These are phyloP conservation scores for Vachellia pachyceras DNA, from an alignment of 306 rosid species.

Conservation along the genomic window DNA sequence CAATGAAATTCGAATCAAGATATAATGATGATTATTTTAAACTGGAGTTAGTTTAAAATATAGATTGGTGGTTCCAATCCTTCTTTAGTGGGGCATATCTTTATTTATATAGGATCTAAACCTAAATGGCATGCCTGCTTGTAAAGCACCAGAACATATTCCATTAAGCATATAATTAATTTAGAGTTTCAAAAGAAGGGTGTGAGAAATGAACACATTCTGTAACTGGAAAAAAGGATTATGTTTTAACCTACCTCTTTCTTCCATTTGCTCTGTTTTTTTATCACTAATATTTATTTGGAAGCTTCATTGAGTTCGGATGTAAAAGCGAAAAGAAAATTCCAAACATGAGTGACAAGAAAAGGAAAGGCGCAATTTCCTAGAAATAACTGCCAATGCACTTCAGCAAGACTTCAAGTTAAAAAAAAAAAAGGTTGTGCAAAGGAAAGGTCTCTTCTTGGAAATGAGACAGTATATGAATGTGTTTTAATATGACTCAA, in stretches of 20 bases:
- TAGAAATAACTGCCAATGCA: not conserved
- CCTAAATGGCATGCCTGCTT: not conserved
- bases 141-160: not conserved
- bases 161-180: too few species aligned
- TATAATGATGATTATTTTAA: not conserved
- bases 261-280: not conserved
- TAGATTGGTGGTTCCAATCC: not conserved
- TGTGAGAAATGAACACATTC: not conserved
- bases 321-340: not conserved
- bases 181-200: not conserved
- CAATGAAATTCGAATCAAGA: not conserved
- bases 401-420: not conserved
- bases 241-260: not conserved
- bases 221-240: not conserved
- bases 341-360: not conserved
- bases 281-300: not conserved
- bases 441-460: not conserved
- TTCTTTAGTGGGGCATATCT: not conserved
- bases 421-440: too few species aligned
- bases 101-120: not conserved
- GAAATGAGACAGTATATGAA: not conserved
- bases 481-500: constrained; percentile 10
- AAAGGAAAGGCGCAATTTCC: not conserved
- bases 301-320: not conserved
- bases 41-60: not conserved